Conservation (phyloP, 1,284 basidiomycete species). For the Apiotrichum veenhuisii region DNA sequence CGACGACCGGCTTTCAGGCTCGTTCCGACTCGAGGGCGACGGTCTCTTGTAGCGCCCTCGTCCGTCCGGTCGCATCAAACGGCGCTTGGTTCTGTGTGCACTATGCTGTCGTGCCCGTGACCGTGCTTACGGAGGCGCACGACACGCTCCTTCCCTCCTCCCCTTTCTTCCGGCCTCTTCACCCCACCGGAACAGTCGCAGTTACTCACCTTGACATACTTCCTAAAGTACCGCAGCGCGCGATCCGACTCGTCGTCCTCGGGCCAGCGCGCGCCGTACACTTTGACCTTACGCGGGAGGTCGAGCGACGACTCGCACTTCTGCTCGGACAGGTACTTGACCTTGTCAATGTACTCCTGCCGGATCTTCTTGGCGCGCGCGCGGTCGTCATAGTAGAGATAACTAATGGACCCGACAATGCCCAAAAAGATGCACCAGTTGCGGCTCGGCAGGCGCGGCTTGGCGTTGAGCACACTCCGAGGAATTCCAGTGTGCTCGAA, state of each 20-base stretch:
- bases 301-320: constrained; percentile 62
- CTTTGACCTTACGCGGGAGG: constrained; percentile 72
- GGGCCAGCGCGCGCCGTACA: constrained; percentile 86
- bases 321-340: constrained; percentile 69
- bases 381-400: constrained; percentile 80
- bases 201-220: constrained; percentile 82
- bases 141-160: neutral
- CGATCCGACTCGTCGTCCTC: constrained; percentile 90
- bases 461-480: constrained; percentile 49
- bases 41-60: too few species aligned
- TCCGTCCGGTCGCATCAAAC: too few species aligned
- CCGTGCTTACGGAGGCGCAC: too few species aligned
- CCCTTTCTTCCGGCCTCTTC: neutral
- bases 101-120: too few species aligned
- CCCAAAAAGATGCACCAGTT: constrained; percentile 86
- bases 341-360: constrained; percentile 72
- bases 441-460: constrained; percentile 67
- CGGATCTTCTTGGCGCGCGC: constrained; percentile 71
- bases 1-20: too few species aligned
- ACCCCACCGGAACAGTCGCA: neutral
- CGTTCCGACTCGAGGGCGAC: too few species aligned
- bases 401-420: constrained; percentile 65
- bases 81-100: too few species aligned
- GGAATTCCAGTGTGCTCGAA: constrained; percentile 53
- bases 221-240: constrained; percentile 80